Evolutionary conservation across 169 alveolate species (phyloP).

Genomic region (Cryptosporidium ubiquitum): DNA sequence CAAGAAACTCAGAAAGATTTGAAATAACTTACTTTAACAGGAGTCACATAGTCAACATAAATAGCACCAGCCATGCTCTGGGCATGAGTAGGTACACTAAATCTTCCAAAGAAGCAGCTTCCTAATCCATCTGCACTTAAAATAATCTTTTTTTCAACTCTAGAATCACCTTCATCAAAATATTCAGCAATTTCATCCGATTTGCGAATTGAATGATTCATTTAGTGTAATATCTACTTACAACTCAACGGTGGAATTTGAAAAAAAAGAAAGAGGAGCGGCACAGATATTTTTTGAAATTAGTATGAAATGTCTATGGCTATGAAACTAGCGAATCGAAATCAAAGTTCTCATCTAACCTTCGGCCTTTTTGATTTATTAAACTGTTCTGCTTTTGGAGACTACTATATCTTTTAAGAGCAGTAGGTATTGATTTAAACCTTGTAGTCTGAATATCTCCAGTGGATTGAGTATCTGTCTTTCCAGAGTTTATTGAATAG

Average conservation of each 20-base stretch:
- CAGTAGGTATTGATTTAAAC: neutral
- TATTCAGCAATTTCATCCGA: slow-evolving; percentile 38
- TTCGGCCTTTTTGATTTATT: slow-evolving; percentile 25
- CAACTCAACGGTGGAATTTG: neutral
- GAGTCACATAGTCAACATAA: slow-evolving; percentile 33
- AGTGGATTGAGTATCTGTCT: neutral
- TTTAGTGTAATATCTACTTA: neutral
- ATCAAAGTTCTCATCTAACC: slow-evolving; percentile 61
- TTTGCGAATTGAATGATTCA: neutral
- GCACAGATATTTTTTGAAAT: neutral
- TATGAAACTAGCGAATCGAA: slow-evolving; percentile 50
- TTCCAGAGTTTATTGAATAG: neutral
- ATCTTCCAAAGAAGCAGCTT: slow-evolving; percentile 63
- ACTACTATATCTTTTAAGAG: neutral
- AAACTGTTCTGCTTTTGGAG: slow-evolving; percentile 7
- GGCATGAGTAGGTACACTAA: slow-evolving; percentile 68
- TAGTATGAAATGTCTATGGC: neutral
- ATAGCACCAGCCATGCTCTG: slow-evolving; percentile 54
- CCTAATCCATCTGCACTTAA: slow-evolving; percentile 8
- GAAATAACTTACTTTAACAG: slow-evolving; percentile 23
- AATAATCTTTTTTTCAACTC: slow-evolving; percentile 24
- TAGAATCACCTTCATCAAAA: slow-evolving; percentile 39
- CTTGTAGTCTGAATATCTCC: neutral
- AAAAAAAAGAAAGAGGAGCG: slow-evolving; percentile 18
- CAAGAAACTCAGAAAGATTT: neutral